Evolutionary conservation across 2,329 filamentous ascomycete genomes (phyloP), one percentile per base, ranked within the genome.

Genomic region (Colletotrichum sp.): DNA sequence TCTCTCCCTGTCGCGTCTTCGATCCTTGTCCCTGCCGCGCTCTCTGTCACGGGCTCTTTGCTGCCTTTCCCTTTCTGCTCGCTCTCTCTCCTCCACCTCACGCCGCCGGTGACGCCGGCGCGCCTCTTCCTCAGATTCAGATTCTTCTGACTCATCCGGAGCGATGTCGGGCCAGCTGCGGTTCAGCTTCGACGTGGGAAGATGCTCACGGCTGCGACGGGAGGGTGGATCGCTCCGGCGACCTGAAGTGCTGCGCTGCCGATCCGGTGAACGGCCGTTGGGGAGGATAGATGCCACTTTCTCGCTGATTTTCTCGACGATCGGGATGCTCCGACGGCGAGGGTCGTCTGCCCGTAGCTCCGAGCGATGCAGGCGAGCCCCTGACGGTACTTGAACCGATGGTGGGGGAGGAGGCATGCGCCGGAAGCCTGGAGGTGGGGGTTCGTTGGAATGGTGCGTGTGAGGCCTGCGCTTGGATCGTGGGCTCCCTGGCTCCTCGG

Each of bases 241-340:
- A 18, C 86, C 81, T 5, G 84, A 84, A 32, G 82, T 81, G 67
- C 82, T 84, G 24, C 87, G 83, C 6, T 84, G 83, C 21, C 85
- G 79, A 39, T 87, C 85, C 5, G 80, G 76, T 1, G 79, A 79
- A 3, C 83, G 79, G 3, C 83, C 82, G 49, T 83, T 84, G 2
- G 87, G 86, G 3, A 90, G 79, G 6, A 89, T 85, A 8, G 82
- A 86, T 4, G 86, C 83, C 12, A 90, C 81, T 28, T 87, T 89
- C 39, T 89, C 88, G 36, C 82, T 82, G 32, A 89, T 65, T 66
- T 87, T 89, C 13, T 88, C 83, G 3, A 87, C 82, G 34, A 84
- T 86, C 6, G 82, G 82, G 12, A 82, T 81, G 69, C 81, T 83
- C 26, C 84, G 82, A 68, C 84, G 81, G 67, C 83, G 85, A 18